Evolutionary conservation across 768 basidiomycete genomes (phyloP).

Genomic region (Phlegmacium glaucopus): DNA sequence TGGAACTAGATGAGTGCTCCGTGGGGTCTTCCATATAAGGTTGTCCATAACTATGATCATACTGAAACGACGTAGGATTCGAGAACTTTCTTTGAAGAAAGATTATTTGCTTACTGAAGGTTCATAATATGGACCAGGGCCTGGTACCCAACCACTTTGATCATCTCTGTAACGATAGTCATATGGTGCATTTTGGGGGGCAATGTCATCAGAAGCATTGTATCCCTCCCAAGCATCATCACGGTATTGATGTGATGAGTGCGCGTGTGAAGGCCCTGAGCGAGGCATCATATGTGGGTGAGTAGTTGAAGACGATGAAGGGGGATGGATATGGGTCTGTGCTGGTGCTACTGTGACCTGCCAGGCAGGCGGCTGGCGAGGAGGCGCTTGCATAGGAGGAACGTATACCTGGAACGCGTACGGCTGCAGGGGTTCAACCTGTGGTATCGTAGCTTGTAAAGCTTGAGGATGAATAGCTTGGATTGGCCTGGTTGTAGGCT

Average conservation of each 20-base stretch:
- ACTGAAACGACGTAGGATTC: slow-evolving; percentile 25
- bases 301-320: slow-evolving; percentile 27
- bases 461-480: slow-evolving; percentile 18
- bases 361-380: slow-evolving; percentile 61
- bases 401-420: slow-evolving; percentile 40
- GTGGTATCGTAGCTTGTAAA: slow-evolving; percentile 23
- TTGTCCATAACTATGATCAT: slow-evolving; percentile 47
- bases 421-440: slow-evolving; percentile 28
- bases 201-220: slow-evolving; percentile 40
- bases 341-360: slow-evolving; percentile 64
- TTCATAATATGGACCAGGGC: slow-evolving; percentile 53
- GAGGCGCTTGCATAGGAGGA: slow-evolving; percentile 35
- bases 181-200: slow-evolving; percentile 43
- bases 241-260: slow-evolving; percentile 30
- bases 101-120: slow-evolving; percentile 37
- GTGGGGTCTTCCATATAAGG: slow-evolving; percentile 49
- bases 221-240: slow-evolving; percentile 61
- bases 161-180: slow-evolving; percentile 66
- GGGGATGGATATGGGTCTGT: slow-evolving; percentile 55
- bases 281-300: slow-evolving; percentile 42
- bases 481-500: slow-evolving; percentile 5
- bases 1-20: slow-evolving; percentile 18
- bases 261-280: slow-evolving; percentile 34
- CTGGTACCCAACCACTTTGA: slow-evolving; percentile 45
- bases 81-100: not conserved